Evolutionary conservation across 352 stramenopile genomes (phyloP), one percentile per base, ranked within the genome.

Genomic region (Phytophthora foliorum): DNA sequence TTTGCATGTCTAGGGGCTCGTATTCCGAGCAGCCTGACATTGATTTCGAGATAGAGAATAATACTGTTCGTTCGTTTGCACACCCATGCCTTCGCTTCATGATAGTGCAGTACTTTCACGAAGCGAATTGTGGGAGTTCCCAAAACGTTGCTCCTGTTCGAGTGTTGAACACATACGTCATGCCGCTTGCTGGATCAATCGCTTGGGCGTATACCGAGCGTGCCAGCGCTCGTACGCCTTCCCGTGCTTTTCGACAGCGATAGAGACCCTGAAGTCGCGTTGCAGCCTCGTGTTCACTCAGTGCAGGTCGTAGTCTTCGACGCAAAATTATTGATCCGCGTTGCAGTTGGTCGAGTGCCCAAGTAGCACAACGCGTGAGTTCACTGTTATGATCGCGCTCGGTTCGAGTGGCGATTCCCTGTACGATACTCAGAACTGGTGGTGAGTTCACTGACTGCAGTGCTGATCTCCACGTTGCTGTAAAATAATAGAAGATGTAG

Each of bases 211-310:
- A 93, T 14, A 90, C 57, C 0, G 56, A 51, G 6, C 45, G 54
- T 6, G 82, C 84, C 4, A 91, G 52, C 2, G 55, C 57, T n/a
- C 72, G 78, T 11, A 78, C 52, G 38, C 68, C 45, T 32, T 81
- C 53, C 17, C 72, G 67, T 2, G 86, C 86, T 53, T 90, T 88
- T 29, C 82, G 75, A 13, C 46, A 78, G 24, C 82, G 82, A 56
- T 80, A 92, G n/a, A 93, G 45, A 17, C 69, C 60, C 56, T 93
- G 86, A 44, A 93, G 80, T 49, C 76, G 45, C 50, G 31, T 74
- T 17, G 80, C 80, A 11, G 84, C 84, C 2, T 74, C 61, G 6
- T 75, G 54, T 53, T 68, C 44, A 24, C 21, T 75, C 6, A 81
- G 52, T n/a, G 31, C 57, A 39, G 27, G 51, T 25, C 27, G 41